Conservation (phyloP, 75 land plant species). For the Selaginella moellendorffii region DNA sequence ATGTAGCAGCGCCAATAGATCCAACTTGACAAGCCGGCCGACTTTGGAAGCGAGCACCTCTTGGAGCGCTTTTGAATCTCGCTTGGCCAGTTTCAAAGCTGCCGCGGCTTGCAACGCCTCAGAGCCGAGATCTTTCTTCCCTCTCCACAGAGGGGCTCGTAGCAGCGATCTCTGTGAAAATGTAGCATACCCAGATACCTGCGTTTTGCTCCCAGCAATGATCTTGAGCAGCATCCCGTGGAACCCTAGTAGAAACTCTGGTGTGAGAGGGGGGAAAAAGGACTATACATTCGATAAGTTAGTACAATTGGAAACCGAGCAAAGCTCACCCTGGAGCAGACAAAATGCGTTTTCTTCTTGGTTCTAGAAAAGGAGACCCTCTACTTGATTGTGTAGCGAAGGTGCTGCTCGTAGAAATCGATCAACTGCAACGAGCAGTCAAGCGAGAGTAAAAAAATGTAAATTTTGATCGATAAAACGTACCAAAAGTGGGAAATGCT, state of each 20-base stretch:
- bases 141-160: constrained; percentile 77
- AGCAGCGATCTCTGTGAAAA: constrained; percentile 23
- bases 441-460: not conserved
- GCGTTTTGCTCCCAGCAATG: no score
- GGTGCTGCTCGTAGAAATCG: not conserved
- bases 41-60: constrained; percentile 37
- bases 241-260: no score
- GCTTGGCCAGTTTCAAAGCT: no score
- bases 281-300: no score
- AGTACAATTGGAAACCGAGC: no score
- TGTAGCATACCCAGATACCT: not conserved
- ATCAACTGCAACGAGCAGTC: not conserved
- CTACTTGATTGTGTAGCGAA: not conserved
- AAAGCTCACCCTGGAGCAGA: no score
- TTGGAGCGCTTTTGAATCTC: no score
- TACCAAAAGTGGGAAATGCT: not conserved
- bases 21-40: constrained; percentile 62
- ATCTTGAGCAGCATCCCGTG: no score
- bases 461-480: not conserved
- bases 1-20: constrained; percentile 48
- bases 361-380: no score
- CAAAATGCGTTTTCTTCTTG: no score
- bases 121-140: constrained; percentile 63
- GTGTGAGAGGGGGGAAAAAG: no score
- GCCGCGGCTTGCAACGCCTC: no score